These are phyloP conservation scores for Diutina pseudorugosa DNA, from an alignment of 1,139 yeast genomes.

Conservation along the genomic window DNA sequence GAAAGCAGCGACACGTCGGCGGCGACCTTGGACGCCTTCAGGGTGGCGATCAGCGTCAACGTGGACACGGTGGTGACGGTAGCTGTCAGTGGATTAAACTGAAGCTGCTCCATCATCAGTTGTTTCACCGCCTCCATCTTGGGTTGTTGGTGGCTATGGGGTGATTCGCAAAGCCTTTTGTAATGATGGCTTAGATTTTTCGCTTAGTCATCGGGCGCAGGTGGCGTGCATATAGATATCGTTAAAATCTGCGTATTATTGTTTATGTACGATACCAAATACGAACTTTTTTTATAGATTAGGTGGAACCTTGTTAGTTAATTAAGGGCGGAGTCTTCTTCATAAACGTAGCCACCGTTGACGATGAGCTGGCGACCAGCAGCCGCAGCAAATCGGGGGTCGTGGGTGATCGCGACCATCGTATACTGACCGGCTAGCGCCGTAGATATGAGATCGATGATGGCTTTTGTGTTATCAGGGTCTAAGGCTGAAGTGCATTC, in stretches of 20 bases:
- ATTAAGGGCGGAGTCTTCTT: too few species aligned
- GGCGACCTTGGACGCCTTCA: neutral
- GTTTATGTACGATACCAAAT: neutral
- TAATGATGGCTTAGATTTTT: neutral
- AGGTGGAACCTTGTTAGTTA: neutral
- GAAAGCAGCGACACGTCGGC: neutral
- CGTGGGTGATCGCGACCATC: slow-evolving; percentile 48
- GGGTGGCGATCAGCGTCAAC: neutral
- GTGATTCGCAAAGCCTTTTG: too few species aligned
- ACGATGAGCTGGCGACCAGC: neutral
- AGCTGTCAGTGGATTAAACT: neutral
- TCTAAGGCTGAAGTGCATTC: slow-evolving; percentile 79
- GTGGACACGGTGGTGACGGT: neutral
- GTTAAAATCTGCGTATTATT: neutral
- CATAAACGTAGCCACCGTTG: neutral
- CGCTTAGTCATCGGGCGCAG: neutral
- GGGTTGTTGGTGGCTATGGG: neutral
- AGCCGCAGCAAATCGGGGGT: slow-evolving; percentile 8
- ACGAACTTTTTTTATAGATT: too few species aligned
- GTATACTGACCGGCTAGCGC: slow-evolving; percentile 18
- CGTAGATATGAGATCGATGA: slow-evolving; percentile 29
- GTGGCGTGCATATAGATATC: neutral
- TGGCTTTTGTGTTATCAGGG: slow-evolving; percentile 31
- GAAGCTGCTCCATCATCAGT: neutral
- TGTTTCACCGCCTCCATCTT: neutral